phyloP scores from a whole-genome alignment of 495 filamentous ascomycete species.

The Mycothermus thermophilus region DNA sequence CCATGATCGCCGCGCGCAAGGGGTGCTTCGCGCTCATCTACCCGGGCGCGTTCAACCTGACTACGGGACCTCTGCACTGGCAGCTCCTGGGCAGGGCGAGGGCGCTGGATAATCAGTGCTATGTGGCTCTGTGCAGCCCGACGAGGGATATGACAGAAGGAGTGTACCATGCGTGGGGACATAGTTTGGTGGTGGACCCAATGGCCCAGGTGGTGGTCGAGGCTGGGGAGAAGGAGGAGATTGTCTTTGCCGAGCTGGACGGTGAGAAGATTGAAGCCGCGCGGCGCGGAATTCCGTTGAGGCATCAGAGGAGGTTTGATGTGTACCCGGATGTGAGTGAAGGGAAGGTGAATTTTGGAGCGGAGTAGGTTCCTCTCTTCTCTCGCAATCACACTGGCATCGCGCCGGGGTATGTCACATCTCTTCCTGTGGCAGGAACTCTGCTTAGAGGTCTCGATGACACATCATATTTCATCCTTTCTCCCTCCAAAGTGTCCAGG shows the following conservation, averaged over 20 bases:
- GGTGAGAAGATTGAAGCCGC: constrained; percentile 59
- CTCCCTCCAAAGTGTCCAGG: no score
- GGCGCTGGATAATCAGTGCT: constrained; percentile 89
- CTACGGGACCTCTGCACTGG: constrained; percentile 89
- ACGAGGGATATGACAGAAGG: constrained; percentile 63
- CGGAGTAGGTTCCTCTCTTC: constrained; percentile 4
- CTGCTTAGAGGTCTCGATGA: no score
- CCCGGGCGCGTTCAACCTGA: constrained; percentile 90
- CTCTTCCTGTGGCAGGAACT: not conserved
- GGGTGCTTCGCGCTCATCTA: constrained; percentile 72
- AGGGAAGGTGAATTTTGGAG: constrained; percentile 22
- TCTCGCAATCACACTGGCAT: not conserved
- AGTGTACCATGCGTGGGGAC: constrained; percentile 84
- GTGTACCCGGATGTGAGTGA: constrained; percentile 83
- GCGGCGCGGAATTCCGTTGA: constrained; percentile 73
- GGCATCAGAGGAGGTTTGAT: constrained; percentile 80
- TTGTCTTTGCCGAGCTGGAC: constrained; percentile 62
- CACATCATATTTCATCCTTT: no score
- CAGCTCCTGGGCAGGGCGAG: constrained; percentile 64
- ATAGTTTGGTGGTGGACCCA: constrained; percentile 80
- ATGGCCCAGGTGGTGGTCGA: constrained; percentile 66
- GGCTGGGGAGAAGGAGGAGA: constrained; percentile 60
- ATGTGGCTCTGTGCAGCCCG: constrained; percentile 84
- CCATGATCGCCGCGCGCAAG: constrained; percentile 68
- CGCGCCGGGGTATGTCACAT: not conserved